Conservation (phyloP, 495 filamentous ascomycete species). For the Aspergillus cristatus region DNA sequence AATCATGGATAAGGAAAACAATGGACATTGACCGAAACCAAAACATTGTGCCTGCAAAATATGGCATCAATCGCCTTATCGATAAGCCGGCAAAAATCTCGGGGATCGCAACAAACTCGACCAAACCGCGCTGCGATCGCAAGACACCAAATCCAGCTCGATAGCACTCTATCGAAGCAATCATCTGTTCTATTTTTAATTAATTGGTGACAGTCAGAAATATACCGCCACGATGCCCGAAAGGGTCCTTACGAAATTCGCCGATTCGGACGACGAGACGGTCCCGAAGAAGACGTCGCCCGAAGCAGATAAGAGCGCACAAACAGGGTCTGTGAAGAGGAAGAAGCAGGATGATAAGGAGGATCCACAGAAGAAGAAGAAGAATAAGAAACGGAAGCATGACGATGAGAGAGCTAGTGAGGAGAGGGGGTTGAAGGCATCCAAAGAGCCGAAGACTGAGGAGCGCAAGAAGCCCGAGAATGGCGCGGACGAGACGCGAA, state of each 20-base stretch:
- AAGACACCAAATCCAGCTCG: slow-evolving; percentile 1
- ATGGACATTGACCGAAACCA: too few relatives aligned
- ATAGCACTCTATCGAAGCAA: not conserved
- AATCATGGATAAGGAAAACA: too few relatives aligned
- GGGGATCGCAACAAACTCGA: slow-evolving; percentile 8
- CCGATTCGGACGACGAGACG: slow-evolving; percentile 16
- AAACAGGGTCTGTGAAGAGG: slow-evolving; percentile 9
- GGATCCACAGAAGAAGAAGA: slow-evolving; percentile 16
- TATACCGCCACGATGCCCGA: slow-evolving; percentile 45
- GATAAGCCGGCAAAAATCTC: slow-evolving; percentile 25
- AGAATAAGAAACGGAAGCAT: slow-evolving; percentile 39
- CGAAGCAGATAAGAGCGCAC: not conserved
- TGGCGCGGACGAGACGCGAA: slow-evolving; percentile 2
- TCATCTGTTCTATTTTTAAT: not conserved
- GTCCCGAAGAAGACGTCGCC: slow-evolving; percentile 1
- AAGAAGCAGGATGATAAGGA: slow-evolving; percentile 14
- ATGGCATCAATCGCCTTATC: slow-evolving; percentile 13
- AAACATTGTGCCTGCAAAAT: too few relatives aligned
- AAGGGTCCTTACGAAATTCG: slow-evolving; percentile 33
- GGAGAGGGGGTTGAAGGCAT: not conserved
- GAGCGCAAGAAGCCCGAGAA: not conserved
- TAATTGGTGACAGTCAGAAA: not conserved
- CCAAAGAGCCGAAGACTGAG: not conserved
- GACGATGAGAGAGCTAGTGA: slow-evolving; percentile 15
- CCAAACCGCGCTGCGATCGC: not conserved